phyloP scores from a whole-genome alignment of 2,329 filamentous ascomycete species.

The Xylaria multiplex region DNA sequence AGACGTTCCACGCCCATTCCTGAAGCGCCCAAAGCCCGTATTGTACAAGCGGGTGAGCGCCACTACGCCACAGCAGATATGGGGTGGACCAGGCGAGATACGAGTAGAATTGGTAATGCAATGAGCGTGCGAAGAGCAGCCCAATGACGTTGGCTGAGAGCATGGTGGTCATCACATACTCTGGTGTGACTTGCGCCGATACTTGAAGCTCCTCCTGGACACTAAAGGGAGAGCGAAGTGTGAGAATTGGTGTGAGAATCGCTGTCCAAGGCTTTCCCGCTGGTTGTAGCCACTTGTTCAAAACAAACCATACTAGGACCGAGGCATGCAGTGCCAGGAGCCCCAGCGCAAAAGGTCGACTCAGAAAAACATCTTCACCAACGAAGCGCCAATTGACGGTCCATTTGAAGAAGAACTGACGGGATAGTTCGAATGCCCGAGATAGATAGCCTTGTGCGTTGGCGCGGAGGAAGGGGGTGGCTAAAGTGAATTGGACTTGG shows the following conservation, averaged over 20 bases:
- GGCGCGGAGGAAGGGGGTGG: conserved; percentile 72
- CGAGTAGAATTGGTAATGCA: conserved; percentile 96
- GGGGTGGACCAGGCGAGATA: conserved; percentile 92
- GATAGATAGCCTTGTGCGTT: conserved; percentile 78
- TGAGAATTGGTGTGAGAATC: conserved; percentile 60
- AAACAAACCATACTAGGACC: conserved; percentile 73
- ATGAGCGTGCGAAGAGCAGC: conserved; percentile 83
- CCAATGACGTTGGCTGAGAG: conserved; percentile 81
- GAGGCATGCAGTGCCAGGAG: conserved; percentile 73
- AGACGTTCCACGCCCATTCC: conserved; percentile 95
- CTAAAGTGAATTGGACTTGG: conserved; percentile 78
- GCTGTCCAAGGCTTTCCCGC: conserved; percentile 66
- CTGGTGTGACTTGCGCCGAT: conserved; percentile 69
- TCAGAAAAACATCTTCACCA: conserved; percentile 82
- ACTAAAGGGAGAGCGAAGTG: conserved; percentile 57
- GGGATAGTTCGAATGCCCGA: conserved; percentile 88
- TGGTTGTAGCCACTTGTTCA: conserved; percentile 77
- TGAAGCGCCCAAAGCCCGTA: conserved; percentile 79
- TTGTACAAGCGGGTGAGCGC: conserved; percentile 73
- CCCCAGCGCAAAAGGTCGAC: conserved; percentile 70
- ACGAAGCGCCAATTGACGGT: conserved; percentile 99
- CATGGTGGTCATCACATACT: conserved; percentile 80
- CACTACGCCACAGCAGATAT: conserved; percentile 84
- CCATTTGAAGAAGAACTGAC: conserved; percentile 96
- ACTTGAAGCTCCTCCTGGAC: conserved; percentile 65